Base-by-base conservation (phyloP, 257 asterid species). In the Ligustrum vulgare region DNA sequence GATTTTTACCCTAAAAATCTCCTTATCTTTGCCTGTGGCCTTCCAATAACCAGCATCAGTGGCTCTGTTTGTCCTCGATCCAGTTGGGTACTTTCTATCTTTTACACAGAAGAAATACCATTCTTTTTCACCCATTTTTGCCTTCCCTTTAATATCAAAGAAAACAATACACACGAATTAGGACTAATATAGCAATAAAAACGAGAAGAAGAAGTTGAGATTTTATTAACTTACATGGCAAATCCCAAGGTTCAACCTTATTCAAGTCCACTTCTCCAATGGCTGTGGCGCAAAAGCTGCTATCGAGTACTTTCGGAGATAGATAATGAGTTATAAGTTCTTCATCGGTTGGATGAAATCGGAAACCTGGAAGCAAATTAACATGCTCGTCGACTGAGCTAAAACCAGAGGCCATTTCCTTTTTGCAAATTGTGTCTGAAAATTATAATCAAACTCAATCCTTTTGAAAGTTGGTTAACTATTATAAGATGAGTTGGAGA, bases 231-330 rank as follows among this genome's bases (percentile, higher is more conserved):
- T 89, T 82, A 91, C 97, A 87, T 73, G 97, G 97, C 81, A 91
- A 89, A 69, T 91, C 97, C 97, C 97, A 91, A 47, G 97, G 97
- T 75, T 91, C 97, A 33, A 89, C 97, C 82, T 80, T 86, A 83
- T 91, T 89, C 35, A 91, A 78, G 80, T 91, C 95, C n/a, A 91
- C 97, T 11, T 91, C 95, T 16, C 93, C 95, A 33, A 91, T 85
- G 43, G 83, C 88, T 34, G 25, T 72, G 9, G 89, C 80, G 56
- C 33, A 58, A 78, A 87, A 89, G 79, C 58, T 71, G 71, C 65
- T 28, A 68, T 91, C 89, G 11, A 83, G 20, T 2, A 83, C 83
- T 80, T 89, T 91, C 0, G 82, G 88, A 7, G 86, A 76, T 41
- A 91, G 69, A 81, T 91, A 91, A 74, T 89, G 90, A 54, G 89